Percentiles rank a stretch among this genome's conserved stretches.
phyloP scores from a whole-genome alignment of 768 basidiomycete species.

The Daedaleopsis sinensis region DNA sequence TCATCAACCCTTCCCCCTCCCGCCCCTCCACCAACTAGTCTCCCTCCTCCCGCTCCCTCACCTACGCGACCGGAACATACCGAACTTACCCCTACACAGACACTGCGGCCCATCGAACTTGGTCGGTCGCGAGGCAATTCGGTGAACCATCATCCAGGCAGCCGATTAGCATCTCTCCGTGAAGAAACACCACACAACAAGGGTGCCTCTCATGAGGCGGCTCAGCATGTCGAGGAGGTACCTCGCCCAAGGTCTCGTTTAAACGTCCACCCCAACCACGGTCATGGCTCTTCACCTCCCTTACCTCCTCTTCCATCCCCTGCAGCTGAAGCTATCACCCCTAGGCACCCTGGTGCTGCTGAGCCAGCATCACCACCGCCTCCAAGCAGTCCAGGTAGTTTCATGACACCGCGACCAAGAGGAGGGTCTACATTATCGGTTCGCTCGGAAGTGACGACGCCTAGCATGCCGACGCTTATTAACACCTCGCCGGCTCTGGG shows the following conservation, averaged over 20 bases:
- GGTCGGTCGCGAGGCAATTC: conserved; percentile 50
- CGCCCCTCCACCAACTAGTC: conserved; percentile 62
- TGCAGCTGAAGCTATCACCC: conserved; percentile 20
- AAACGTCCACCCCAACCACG: conserved; percentile 37
- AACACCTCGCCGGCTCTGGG: conserved; percentile 63
- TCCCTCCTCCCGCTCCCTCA: conserved; percentile 62
- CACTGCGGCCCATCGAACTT: conserved; percentile 39
- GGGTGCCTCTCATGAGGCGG: conserved; percentile 34
- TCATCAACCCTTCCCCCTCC: conserved; percentile 65
- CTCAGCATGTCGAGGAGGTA: conserved; percentile 16
- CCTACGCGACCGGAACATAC: conserved; percentile 28
- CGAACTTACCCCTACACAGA: conserved; percentile 34
- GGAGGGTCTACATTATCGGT: conserved; percentile 51
- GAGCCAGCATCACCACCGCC: conserved; percentile 45
- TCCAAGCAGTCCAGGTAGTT: conserved; percentile 47
- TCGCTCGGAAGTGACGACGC: conserved; percentile 35
- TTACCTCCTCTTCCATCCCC: conserved; percentile 68
- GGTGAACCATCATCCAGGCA: conserved; percentile 58
- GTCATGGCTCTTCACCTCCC: conserved; percentile 20
- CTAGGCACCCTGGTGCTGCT: conserved; percentile 1
- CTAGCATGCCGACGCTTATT: conserved; percentile 43
- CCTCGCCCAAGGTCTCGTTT: conserved; percentile 30
- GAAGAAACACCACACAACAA: conserved; percentile 52
- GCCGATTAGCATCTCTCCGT: conserved; percentile 58
- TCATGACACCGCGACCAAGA: conserved; percentile 53